Conservation (phyloP, 1,284 basidiomycete genomes). For the Melampsora americana region DNA sequence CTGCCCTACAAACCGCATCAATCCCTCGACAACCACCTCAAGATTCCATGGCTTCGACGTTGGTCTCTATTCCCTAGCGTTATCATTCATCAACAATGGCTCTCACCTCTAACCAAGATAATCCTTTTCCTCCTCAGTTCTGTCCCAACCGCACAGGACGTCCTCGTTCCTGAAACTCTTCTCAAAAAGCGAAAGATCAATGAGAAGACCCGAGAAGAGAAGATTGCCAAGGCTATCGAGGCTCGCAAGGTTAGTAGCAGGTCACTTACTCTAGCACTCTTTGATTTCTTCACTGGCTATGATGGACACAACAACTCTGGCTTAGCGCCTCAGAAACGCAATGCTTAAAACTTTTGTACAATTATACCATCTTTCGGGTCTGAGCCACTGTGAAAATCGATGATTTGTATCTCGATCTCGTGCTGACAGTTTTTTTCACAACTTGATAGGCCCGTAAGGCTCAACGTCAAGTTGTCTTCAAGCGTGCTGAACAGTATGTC, state of each 20-base stretch:
- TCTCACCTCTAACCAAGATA: background rate
- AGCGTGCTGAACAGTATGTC: conserved; percentile 96
- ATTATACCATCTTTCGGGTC: conserved; percentile 99
- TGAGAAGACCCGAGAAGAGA: conserved; percentile 95
- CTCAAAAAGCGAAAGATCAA: conserved; percentile 99
- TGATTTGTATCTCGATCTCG: conserved; percentile 37
- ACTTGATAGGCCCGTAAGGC: conserved; percentile 70
- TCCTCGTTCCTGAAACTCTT: conserved; percentile 84
- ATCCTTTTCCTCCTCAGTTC: conserved; percentile 3
- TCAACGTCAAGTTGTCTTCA: conserved; percentile 97
- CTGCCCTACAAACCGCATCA: background rate
- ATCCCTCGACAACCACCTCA: background rate
- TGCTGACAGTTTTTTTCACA: conserved; percentile 3
- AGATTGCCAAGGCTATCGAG: conserved; percentile 75
- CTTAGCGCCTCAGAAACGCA: conserved; percentile 49
- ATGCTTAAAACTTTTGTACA: conserved; percentile 53
- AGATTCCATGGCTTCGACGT: conserved; percentile 2
- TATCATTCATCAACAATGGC: background rate
- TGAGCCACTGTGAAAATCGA: conserved; percentile 57
- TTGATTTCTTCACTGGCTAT: conserved; percentile 54
- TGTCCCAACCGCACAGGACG: conserved; percentile 38
- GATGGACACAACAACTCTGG: conserved; percentile 70
- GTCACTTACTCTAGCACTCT: background rate
- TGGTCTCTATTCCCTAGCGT: background rate
- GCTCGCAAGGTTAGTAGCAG: conserved; percentile 82